phyloP scores from a whole-genome alignment of 805 yeast species.

The Candida stauntonica region DNA sequence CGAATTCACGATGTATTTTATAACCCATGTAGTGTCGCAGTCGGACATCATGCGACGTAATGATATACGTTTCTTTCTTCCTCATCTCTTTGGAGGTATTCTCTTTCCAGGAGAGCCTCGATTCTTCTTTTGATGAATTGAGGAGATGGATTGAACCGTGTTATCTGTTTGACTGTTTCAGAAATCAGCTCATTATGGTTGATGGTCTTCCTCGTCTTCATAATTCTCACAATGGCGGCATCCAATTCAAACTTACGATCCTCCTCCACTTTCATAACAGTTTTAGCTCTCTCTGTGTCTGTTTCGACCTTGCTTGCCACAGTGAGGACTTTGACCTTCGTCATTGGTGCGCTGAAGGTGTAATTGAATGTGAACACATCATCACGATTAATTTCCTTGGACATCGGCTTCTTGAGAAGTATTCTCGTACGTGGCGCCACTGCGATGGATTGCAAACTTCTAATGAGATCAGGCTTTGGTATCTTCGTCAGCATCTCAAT shows the following conservation, averaged over 20 bases:
- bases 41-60: conserved; percentile 51
- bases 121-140: conserved; percentile 65
- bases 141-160: conserved; percentile 68
- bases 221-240: conserved; percentile 84
- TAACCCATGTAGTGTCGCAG: not conserved
- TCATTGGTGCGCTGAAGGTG: conserved; percentile 61
- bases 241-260: conserved; percentile 67
- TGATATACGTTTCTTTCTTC: conserved; percentile 56
- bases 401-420: conserved; percentile 69
- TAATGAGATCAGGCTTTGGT: conserved; percentile 64
- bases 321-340: conserved; percentile 71
- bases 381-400: conserved; percentile 57
- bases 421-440: conserved; percentile 79
- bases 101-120: conserved; percentile 73
- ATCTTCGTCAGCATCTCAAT: conserved; percentile 64
- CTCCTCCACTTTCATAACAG: conserved; percentile 52
- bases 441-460: conserved; percentile 79
- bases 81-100: conserved; percentile 70
- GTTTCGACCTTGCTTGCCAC: conserved; percentile 45
- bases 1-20: not conserved
- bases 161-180: conserved; percentile 58
- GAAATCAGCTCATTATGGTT: conserved; percentile 63
- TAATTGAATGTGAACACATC: conserved; percentile 69
- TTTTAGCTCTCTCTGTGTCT: conserved; percentile 37
- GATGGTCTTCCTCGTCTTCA: conserved; percentile 67